Base-by-base conservation (phyloP, 2,329 filamentous ascomycete genomes). In the Diplodia intermedia region DNA sequence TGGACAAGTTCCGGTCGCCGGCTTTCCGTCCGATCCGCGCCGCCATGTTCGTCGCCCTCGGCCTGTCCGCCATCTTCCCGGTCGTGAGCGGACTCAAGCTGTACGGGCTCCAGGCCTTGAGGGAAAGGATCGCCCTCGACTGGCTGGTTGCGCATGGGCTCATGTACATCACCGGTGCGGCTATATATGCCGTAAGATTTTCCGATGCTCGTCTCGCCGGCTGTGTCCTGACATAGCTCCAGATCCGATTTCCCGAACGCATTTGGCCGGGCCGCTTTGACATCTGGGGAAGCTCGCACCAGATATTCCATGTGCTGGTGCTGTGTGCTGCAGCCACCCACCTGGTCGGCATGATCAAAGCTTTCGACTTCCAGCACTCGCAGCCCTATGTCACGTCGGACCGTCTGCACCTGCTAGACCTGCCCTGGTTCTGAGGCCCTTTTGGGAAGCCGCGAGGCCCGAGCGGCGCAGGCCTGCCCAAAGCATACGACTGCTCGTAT, bases 301-400 rank as follows among this genome's bases (percentile, higher is more conserved):
- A 99, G 81, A 91, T 99, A 71, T 99, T 99, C 79, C 95, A 99
- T 81, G 83, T 97, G 49, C 86, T 95, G 71, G 94, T 99, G 33
- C 83, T 98, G 18, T 79, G 93, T 69, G 95, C 95, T 0, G 94
- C 93, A 0, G 86, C 87, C 1, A 87, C 90, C 29, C 95, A 99
- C 82, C 82, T 98, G 69, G 89, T 89, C 65, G 94, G 92, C 60
- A 85, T 98, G 80, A 77, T 91, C 36, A 90, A 88, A 79, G 94
- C 94, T 4, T 97, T 97, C 80, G 92, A 97, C 79, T 90, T 91
- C 76, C 89, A 92, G 75, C 93, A 97, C 79, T 86, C 84, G 31
- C 72, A 73, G 50, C 69, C 66, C 11, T 68, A 63, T 53, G 65
- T 66, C 29, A 15, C 12, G 36, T n/a, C 20, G 29, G 36, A 62